Conservation (phyloP, 495 filamentous ascomycete species). For the Parmelia sp. region DNA sequence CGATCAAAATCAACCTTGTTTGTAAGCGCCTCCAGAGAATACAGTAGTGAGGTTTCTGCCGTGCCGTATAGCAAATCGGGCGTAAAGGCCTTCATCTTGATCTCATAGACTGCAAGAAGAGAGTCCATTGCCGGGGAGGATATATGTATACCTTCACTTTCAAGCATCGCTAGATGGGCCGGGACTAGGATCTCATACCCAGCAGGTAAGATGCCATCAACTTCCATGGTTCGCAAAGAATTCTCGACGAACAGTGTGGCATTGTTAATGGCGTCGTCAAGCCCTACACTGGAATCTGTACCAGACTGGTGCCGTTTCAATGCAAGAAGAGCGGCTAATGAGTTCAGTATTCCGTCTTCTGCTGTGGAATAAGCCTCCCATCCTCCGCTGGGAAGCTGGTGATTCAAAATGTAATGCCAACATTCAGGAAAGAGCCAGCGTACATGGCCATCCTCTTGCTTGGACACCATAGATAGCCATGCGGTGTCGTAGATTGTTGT, state of each 20-base stretch:
- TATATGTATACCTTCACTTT: slow-evolving; percentile 21
- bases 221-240: slow-evolving; percentile 20
- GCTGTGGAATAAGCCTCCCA: slow-evolving; percentile 19
- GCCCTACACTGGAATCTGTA: not conserved
- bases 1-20: slow-evolving; percentile 40
- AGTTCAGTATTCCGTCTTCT: slow-evolving; percentile 29
- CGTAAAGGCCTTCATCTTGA: slow-evolving; percentile 29
- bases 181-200: slow-evolving; percentile 39
- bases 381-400: slow-evolving; percentile 21
- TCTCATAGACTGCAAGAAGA: not conserved
- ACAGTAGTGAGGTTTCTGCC: slow-evolving; percentile 29
- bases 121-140: slow-evolving; percentile 24
- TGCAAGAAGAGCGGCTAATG: slow-evolving; percentile 26
- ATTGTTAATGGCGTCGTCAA: not conserved
- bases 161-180: slow-evolving; percentile 27
- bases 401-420: slow-evolving; percentile 23
- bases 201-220: slow-evolving; percentile 22
- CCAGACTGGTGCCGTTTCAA: slow-evolving; percentile 19
- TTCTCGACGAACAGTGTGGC: not conserved
- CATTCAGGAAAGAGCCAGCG: slow-evolving; percentile 28
- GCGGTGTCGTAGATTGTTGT: slow-evolving; percentile 37
- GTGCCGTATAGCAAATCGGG: slow-evolving; percentile 28
- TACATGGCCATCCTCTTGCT: slow-evolving; percentile 8
- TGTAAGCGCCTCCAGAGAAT: slow-evolving; percentile 45
- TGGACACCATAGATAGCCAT: slow-evolving; percentile 38